These are phyloP conservation scores for Aspergillus unguis DNA, from an alignment of 2,329 filamentous ascomycete genomes.

Conservation along the genomic window DNA sequence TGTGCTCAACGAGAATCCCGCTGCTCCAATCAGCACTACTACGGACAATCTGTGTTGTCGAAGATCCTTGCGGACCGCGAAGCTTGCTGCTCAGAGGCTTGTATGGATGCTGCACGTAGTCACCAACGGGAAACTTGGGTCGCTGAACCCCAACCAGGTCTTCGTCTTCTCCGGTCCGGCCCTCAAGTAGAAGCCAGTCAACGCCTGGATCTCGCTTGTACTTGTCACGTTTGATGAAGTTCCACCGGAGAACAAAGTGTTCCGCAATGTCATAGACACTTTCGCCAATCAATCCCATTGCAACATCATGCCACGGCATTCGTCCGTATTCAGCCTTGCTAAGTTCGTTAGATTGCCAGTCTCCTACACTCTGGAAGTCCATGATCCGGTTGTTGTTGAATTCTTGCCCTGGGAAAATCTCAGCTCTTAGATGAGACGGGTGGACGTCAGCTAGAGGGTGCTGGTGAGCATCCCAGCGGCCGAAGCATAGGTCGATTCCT, in stretches of 20 bases:
- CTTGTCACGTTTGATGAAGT: conserved; percentile 95
- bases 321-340: conserved; percentile 87
- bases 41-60: conserved; percentile 81
- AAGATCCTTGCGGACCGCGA: conserved; percentile 63
- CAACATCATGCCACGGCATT: conserved; percentile 98
- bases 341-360: conserved; percentile 92
- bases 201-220: conserved; percentile 84
- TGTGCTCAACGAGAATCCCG: conserved; percentile 78
- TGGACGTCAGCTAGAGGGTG: conserved; percentile 85
- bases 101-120: conserved; percentile 78
- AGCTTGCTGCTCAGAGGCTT: conserved; percentile 65
- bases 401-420: conserved; percentile 92
- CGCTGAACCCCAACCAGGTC: conserved; percentile 84
- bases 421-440: conserved; percentile 73
- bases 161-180: conserved; percentile 72
- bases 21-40: conserved; percentile 93
- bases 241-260: conserved; percentile 93
- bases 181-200: conserved; percentile 80
- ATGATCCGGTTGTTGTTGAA: conserved; percentile 97
- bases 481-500: conserved; percentile 91
- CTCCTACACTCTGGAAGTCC: conserved; percentile 86
- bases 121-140: conserved; percentile 82
- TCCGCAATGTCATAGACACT: conserved; percentile 92
- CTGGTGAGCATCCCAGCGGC: conserved; percentile 84
- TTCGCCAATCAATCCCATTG: conserved; percentile 86